Conservation (phyloP, 2,329 filamentous ascomycete genomes). For the Dendrostoma leiphaemia region DNA sequence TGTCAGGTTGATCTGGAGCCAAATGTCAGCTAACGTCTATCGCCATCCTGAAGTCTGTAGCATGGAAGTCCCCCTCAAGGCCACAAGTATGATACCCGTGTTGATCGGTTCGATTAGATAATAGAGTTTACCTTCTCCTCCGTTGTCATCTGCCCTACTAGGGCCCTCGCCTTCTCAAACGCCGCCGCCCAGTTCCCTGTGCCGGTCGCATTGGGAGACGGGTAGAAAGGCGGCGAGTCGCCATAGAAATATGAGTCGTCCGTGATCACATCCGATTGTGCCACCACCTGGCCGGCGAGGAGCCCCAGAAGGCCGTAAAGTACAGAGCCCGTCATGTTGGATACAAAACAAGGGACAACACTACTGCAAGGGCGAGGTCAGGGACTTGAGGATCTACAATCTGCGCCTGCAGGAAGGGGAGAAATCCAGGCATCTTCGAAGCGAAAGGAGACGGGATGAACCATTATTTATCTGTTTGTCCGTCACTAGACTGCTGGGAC, state of each 20-base stretch:
- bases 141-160: constrained; percentile 70
- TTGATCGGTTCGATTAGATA: no score
- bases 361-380: background rate
- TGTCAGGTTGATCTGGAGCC: constrained; percentile 62
- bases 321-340: constrained; percentile 5
- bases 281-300: constrained; percentile 5
- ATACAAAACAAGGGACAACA: background rate
- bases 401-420: background rate
- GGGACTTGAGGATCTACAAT: background rate
- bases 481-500: background rate
- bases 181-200: constrained; percentile 63
- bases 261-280: constrained; percentile 16
- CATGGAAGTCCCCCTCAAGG: no score
- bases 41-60: no score
- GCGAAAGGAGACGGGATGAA: background rate
- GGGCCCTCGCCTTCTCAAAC: constrained; percentile 63
- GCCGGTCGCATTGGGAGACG: constrained; percentile 14
- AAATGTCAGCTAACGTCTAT: constrained; percentile 16
- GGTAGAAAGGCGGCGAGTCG: constrained; percentile 14
- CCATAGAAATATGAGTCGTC: constrained; percentile 17
- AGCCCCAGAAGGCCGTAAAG: constrained; percentile 10
- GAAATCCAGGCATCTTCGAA: no score
- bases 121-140: constrained; percentile 60
- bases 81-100: no score
- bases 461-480: background rate